Base-by-base conservation (phyloP, 1,139 yeast genomes). In the Pichiaceae sp. region DNA sequence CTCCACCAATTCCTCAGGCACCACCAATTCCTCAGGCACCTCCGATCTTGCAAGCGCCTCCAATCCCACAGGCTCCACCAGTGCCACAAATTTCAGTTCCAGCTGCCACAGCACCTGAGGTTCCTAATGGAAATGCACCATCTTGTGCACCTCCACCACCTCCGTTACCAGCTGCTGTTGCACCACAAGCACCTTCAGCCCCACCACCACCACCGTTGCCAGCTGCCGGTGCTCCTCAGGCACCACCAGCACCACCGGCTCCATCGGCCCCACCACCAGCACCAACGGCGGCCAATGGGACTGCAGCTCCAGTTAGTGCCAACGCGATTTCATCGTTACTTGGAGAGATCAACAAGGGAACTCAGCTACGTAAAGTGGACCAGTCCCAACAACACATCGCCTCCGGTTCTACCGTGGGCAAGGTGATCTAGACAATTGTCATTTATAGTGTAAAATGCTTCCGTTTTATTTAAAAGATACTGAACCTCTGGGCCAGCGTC, bases 271-370 rank as follows among this genome's bases (percentile, higher is more conserved):
- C 40, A 14, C 39, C 48, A 27, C 19, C 35, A 16, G 12, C 27
- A 9, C 37, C 37, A 7, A 41, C 40, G 21, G 20, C 38, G 14
- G 21, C 28, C 14, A 7, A 7, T 12, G 14, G 14, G 6, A 12
- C 28, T 25, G 28, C 41, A 14, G 33, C 44, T 15, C 23, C 40
- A 7, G 41, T 34, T 14, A 17, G 60, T 20, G 28, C 31, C 8
- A 40, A 47, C 7, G 29, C 53, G 11, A 42, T 54, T 16, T 39
- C 42, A 19, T 44, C 52, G 3, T 59, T 74, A 34, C 59, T 74
- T 35, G 74, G 75, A 3, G 75, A 74, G 49, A 74, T 74, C 35
- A 62, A 62, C 5, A 61, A 67, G 1, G 80, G 80, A 5, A 63
- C 57, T 29, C 40, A 64, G 2, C 63, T 74, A 46, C 68, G 59